Base-by-base conservation (phyloP, 139 green algal genomes). In the Chlamydomonas eustigma region DNA sequence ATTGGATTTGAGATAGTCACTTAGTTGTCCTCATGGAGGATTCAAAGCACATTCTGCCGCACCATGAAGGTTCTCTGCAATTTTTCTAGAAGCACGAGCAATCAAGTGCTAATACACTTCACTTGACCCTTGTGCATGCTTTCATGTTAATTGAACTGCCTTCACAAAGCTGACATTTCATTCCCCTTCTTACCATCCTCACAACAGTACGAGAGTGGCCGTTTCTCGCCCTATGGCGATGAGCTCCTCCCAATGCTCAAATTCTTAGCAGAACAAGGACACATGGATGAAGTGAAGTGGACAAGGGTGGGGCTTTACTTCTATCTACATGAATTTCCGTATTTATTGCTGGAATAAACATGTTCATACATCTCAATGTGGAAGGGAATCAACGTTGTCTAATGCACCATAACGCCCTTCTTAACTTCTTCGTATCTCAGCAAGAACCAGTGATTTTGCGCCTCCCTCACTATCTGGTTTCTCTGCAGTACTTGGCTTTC, bases 1-100 rank as follows among this genome's bases (percentile, higher is more conserved):
- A 84, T 35, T 74, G 71, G 36, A 86, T 78, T 70, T 76, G 76
- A 3, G 88, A 88, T 36, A 89, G 89, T 44, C 24, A 81, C 52
- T 76, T 77, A 34, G 50, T 73, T 22, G n/a, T 5, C 22, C 50
- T 73, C 31, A 28, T n/a, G n/a, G n/a, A 25, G 31, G 12, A 37
- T 73, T 39, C 63, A 80, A 81, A 25, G 65, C 84, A 24, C 78
- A 80, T 31, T 81, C 86, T 35, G 76, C 74, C 38, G n/a, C n/a
- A n/a, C n/a, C n/a, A n/a, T n/a, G n/a, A n/a, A n/a, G n/a, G n/a
- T n/a, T n/a, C n/a, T n/a, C n/a, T n/a, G n/a, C n/a, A n/a, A n/a
- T n/a, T n/a, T n/a, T n/a, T n/a, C n/a, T n/a, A n/a, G n/a, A n/a
- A 86, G 81, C 73, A 78, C 78, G 5, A 88, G 86, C 39, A 89